Conservation (phyloP, 306 rosid genomes). For the Sicyos baderoa region DNA sequence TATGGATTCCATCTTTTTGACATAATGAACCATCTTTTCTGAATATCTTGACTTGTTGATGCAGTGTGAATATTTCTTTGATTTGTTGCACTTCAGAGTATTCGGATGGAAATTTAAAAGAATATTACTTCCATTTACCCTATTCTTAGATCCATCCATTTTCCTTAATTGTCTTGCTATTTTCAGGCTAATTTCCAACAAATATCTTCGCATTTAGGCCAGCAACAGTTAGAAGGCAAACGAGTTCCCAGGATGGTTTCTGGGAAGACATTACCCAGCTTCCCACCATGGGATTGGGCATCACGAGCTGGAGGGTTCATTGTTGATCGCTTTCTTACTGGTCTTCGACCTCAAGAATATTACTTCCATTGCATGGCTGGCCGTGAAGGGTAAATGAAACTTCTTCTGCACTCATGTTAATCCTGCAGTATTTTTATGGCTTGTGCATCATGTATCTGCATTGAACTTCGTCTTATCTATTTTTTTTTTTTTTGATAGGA, state of each 20-base stretch:
- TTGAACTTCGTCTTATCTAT: not conserved
- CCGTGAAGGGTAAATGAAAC: conserved; percentile 74
- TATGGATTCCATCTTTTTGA: not conserved
- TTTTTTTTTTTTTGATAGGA: no score
- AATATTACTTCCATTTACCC: not conserved
- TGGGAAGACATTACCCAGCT: conserved; percentile 90
- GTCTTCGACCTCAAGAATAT: conserved; percentile 87
- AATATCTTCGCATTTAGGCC: conserved; percentile 89
- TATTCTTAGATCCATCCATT: not conserved
- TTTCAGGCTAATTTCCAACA: conserved; percentile 91
- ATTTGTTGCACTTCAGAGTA: not conserved
- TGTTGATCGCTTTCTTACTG: conserved; percentile 90
- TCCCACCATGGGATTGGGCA: conserved; percentile 94
- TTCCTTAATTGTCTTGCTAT: conserved; percentile 19
- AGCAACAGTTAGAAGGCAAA: conserved; percentile 90
- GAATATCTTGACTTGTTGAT: not conserved
- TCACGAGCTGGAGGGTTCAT: conserved; percentile 90
- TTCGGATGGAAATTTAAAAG: not conserved
- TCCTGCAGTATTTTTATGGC: not conserved
- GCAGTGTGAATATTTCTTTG: not conserved
- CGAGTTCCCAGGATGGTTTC: conserved; percentile 98
- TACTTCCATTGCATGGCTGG: conserved; percentile 99
- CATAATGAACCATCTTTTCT: not conserved
- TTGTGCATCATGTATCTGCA: not conserved
- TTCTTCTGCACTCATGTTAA: conserved; percentile 18